Conservation (phyloP, 306 rosid genomes). For the Vigna trinervia region DNA sequence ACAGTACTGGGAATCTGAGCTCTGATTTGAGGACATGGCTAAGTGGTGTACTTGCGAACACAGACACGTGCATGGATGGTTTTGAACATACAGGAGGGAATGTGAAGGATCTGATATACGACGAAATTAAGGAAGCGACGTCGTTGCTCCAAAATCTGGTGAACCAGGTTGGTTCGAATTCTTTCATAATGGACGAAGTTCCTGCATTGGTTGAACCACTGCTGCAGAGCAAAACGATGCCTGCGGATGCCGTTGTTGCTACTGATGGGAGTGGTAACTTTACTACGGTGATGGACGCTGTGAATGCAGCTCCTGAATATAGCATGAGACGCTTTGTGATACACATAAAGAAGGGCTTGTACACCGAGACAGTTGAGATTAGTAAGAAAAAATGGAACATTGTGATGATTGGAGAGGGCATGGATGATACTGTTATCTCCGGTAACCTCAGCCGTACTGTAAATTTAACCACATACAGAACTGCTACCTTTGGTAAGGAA, state of each 20-base stretch:
- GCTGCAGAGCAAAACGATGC: conserved; percentile 38
- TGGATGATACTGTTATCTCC: conserved; percentile 60
- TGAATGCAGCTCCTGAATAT: conserved; percentile 63
- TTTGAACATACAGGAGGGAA: conserved; percentile 62
- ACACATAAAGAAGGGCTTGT: conserved; percentile 65
- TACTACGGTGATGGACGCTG: conserved; percentile 64
- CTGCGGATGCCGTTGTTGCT: conserved; percentile 61
- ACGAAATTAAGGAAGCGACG: conserved; percentile 49
- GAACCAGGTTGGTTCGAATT: conserved; percentile 43
- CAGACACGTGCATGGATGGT: conserved; percentile 76
- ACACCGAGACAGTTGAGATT: conserved; percentile 66
- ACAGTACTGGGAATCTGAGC: conserved; percentile 66
- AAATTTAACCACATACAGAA: conserved; percentile 64
- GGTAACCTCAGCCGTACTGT: conserved; percentile 50
- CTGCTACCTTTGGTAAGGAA: conserved; percentile 76
- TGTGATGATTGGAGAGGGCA: conserved; percentile 78
- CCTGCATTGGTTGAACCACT: conserved; percentile 64
- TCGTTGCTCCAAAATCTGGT: conserved; percentile 57
- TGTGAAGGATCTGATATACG: conserved; percentile 46
- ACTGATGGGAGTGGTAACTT: conserved; percentile 72
- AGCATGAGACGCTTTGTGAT: conserved; percentile 68
- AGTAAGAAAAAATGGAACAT: conserved; percentile 79
- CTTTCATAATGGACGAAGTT: conserved; percentile 8
- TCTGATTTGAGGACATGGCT: conserved; percentile 86
- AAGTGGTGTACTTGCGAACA: conserved; percentile 64